Base-by-base conservation (phyloP, 192 early-diverging fungal genomes). In the Coemansia sp. region DNA sequence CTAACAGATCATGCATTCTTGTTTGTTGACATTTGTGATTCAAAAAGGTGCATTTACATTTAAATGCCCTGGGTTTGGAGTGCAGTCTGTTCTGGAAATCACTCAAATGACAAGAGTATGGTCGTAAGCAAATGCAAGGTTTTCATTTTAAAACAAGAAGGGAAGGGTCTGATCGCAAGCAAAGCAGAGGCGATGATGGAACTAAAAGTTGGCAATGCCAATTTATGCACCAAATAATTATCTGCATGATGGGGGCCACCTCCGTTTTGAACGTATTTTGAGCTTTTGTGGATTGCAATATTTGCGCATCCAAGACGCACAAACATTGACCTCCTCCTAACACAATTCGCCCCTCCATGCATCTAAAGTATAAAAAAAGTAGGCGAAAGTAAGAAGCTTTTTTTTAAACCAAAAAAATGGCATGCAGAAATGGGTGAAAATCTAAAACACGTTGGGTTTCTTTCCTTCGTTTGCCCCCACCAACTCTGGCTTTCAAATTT, bases 201-300 rank as follows among this genome's bases (percentile, higher is more conserved):
- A 45, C 44, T 16, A 45, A 45, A 5, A 5, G 38, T 45, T 45
- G 44, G 14, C 44, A 5, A 58, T 58, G 56, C 56, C 56, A 58
- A 58, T 58, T 11, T 35, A 58, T 58, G 56, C 56, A 58, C 2
- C 34, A 35, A 58, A 58, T 58, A 12, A 58, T 58, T 58, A 35
- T 35, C 34, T 58, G 34, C 56, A 58, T 58, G 10, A 23, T 51
- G 49, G 49, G 49, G 49, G 21, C 10, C n/a, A n/a, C 20, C 23
- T 20, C 6, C 5, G 3, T 51, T 5, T 51, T 51, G 44, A 15
- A 14, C 44, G 7, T 14, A 16, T 45, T 16, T 5, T 10, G 5
- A 39, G 38, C 38, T 39, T 39, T 39, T 10, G n/a, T 38, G 38
- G 38, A 4, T 45, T 45, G 15, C 44, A 15, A 45, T 16, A 39